These are phyloP conservation scores for Chlamydomonas schloesseri DNA, from an alignment of 139 green algal genomes.

Conservation along the genomic window DNA sequence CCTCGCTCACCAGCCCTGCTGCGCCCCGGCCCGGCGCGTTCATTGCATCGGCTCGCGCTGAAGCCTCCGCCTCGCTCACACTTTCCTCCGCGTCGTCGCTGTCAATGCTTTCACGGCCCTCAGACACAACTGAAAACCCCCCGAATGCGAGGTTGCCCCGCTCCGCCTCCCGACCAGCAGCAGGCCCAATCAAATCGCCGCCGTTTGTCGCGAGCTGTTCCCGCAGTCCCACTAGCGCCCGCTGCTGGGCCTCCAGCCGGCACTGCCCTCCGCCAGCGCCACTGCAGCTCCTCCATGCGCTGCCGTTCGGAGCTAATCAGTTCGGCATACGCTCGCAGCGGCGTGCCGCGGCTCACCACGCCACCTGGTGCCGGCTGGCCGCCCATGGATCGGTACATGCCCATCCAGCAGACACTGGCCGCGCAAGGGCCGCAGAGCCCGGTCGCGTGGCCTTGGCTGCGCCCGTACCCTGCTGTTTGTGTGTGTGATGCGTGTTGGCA, in stretches of 20 bases:
- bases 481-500: too few relatives aligned
- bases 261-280: conserved; percentile 1
- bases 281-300: conserved; percentile 19
- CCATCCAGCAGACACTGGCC: neutral
- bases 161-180: neutral
- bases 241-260: conserved; percentile 5
- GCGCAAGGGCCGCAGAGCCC: neutral
- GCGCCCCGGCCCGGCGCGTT: too few relatives aligned
- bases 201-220: neutral
- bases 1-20: too few relatives aligned
- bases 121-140: neutral
- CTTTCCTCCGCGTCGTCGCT: too few relatives aligned
- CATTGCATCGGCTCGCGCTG: too few relatives aligned
- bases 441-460: neutral
- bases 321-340: neutral
- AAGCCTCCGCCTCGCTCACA: neutral
- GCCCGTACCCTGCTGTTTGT: too few relatives aligned
- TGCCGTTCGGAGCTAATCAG: conserved; percentile 9
- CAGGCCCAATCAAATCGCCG: neutral
- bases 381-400: neutral
- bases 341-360: neutral
- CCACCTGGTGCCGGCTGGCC: neutral
- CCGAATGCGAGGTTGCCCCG: too few relatives aligned
- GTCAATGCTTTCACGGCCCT: neutral
- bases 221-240: conserved; percentile 3